Conservation (phyloP, 108 stramenopile genomes). For the Conticribra weissflogii region DNA sequence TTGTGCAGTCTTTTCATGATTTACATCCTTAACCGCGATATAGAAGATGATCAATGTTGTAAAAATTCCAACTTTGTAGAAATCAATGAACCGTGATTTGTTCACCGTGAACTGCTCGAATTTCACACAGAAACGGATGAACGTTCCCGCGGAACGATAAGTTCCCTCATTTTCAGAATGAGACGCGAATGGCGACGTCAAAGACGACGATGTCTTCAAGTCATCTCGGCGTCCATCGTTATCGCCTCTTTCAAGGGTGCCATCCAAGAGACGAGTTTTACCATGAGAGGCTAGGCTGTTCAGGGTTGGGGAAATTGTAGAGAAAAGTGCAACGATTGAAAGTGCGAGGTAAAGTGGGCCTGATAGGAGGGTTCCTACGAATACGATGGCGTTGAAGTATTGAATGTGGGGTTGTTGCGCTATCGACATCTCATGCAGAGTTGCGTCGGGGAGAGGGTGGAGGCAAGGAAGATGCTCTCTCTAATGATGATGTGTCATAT, state of each 20-base stretch:
- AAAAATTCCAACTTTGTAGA: constrained; percentile 55
- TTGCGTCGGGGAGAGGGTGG: too few species aligned
- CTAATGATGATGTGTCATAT: too few species aligned
- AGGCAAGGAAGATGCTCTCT: too few species aligned
- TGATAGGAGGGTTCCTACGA: neutral
- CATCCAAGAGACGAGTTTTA: constrained; percentile 37
- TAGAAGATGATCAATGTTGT: constrained; percentile 34
- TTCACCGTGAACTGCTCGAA: constrained; percentile 15
- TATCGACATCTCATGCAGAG: too few species aligned
- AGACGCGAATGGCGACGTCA: neutral
- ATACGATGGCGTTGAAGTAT: neutral
- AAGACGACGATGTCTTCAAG: constrained; percentile 21
- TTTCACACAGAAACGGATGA: neutral
- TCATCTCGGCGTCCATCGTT: neutral
- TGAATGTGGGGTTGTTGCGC: too few species aligned
- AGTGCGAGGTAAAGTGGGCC: constrained; percentile 43
- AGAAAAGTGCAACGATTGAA: constrained; percentile 48
- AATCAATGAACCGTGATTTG: constrained; percentile 53
- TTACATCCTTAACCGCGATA: neutral
- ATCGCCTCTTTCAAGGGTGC: neutral
- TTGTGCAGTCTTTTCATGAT: neutral
- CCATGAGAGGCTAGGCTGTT: constrained; percentile 56
- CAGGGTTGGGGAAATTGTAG: constrained; percentile 40
- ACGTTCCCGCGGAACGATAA: too few species aligned
- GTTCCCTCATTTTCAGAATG: too few species aligned